Percentiles rank a stretch among this genome's conserved stretches.
These are phyloP conservation scores for Tuber aestivum DNA, from an alignment of 495 filamentous ascomycete species.

Conservation along the genomic window DNA sequence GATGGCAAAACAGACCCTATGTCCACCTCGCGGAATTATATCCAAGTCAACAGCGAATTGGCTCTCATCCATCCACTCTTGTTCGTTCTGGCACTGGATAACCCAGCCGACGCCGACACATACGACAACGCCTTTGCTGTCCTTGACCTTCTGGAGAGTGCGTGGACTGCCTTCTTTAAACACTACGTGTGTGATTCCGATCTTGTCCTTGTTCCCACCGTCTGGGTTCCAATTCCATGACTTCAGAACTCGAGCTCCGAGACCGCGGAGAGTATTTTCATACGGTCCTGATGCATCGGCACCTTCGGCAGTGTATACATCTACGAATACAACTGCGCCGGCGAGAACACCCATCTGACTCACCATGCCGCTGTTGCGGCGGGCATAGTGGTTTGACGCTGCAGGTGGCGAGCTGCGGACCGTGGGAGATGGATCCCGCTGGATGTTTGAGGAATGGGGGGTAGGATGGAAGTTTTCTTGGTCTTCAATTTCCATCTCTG, in stretches of 20 bases:
- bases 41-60: constrained; percentile 47
- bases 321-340: constrained; percentile 80
- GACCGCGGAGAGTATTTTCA: constrained; percentile 68
- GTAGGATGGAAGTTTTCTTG: constrained; percentile 17
- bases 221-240: constrained; percentile 78
- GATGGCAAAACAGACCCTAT: constrained; percentile 29
- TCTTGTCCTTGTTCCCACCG: constrained; percentile 47
- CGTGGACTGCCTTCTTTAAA: constrained; percentile 87
- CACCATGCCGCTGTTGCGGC: constrained; percentile 1
- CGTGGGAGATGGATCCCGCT: background rate
- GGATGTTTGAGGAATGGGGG: background rate
- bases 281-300: constrained; percentile 81
- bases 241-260: constrained; percentile 81
- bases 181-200: constrained; percentile 90
- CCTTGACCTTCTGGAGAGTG: constrained; percentile 79
- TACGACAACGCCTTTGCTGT: constrained; percentile 65
- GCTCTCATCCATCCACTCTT: constrained; percentile 65
- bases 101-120: constrained; percentile 88
- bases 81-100: constrained; percentile 54
- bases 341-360: constrained; percentile 47
- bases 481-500: background rate
- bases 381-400: background rate
- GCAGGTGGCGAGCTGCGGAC: background rate
- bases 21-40: constrained; percentile 35
- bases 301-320: constrained; percentile 86